Base-by-base conservation (phyloP, 177 flowering plant species). In the Telopea speciosissima region DNA sequence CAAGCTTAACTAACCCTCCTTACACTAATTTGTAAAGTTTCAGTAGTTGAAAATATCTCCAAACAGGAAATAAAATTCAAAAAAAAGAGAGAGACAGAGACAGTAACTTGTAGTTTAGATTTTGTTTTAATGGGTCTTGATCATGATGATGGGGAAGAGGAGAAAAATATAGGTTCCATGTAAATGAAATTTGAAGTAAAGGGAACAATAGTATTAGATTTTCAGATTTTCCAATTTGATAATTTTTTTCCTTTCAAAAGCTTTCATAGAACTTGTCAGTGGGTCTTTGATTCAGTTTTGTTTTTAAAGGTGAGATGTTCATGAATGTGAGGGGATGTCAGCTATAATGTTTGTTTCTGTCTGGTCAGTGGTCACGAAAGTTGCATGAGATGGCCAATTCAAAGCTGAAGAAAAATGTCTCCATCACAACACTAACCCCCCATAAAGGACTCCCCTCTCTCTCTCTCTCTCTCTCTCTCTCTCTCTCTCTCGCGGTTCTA, bases 321-420 rank as follows among this genome's bases (percentile, higher is more conserved):
- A 75, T 31, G 68, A 64, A 63, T 61, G 58, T 64, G 77, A 36
- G 64, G 64, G n/a, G 24, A 49, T 66, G 69, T 62, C 79, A 79
- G 75, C 79, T 73, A 60, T 8, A 28, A 52, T 65, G 68, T 62
- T 65, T 60, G 13, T 13, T 60, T 33, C 62, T 66, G 74, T 58
- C 66, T 69, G 26, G 74, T 81, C 81, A 78, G 68, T 63, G 76
- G 67, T 78, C 81, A 81, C 72, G 70, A 66, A 78, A 76, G 40
- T 81, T 78, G 81, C 76, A 71, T 68, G 71, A 63, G 68, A 12
- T 59, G 33, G 74, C 80, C 70, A 63, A 78, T 75, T 68, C 69
- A 76, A 36, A 66, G 59, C 64, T 61, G 24, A 63, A 23, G 36
- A 65, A 72, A 72, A 65, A 74, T 25, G 67, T 78, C 76, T 24